A percentile compares a stretch with the other conserved stretches of the same genome.
These are phyloP conservation scores for Helicocarpus griseus DNA, from an alignment of 2,329 filamentous ascomycete species.

Conservation along the genomic window DNA sequence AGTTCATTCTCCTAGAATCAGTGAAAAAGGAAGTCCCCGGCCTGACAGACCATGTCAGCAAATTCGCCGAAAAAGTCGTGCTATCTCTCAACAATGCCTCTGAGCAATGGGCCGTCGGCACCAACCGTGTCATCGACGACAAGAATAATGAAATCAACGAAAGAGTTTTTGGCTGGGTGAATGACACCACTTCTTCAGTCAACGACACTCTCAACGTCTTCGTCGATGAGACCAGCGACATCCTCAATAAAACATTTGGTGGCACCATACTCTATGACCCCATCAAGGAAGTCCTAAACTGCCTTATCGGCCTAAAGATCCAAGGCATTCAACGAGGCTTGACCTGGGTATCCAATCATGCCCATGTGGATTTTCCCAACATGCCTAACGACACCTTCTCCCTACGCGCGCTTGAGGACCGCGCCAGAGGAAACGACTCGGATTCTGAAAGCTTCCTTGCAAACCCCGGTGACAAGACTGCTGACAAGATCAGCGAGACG, in stretches of 20 bases:
- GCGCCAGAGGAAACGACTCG: conserved; percentile 44
- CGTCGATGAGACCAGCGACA: conserved; percentile 63
- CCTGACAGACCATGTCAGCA: conserved; percentile 62
- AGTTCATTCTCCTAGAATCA: conserved; percentile 64
- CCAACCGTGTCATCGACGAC: conserved; percentile 60
- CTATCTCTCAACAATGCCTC: conserved; percentile 63
- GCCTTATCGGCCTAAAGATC: conserved; percentile 81
- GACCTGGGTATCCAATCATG: conserved; percentile 87
- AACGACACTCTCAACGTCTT: conserved; percentile 81
- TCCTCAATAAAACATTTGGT: conserved; percentile 69
- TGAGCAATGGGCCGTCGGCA: conserved; percentile 62
- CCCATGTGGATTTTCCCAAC: conserved; percentile 68
- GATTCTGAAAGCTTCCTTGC: conserved; percentile 60
- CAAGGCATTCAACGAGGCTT: conserved; percentile 74
- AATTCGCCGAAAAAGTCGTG: conserved; percentile 72
- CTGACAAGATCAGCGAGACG: conserved; percentile 71
- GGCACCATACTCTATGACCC: conserved; percentile 70
- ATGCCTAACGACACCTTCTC: conserved; percentile 77
- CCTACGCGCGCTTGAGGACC: conserved; percentile 55
- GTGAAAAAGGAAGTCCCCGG: conserved; percentile 68
- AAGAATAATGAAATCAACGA: conserved; percentile 67
- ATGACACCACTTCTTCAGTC: conserved; percentile 68
- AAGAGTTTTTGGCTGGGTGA: conserved; percentile 79
- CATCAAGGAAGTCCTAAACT: conserved; percentile 70
- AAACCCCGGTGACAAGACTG: conserved; percentile 61